A percentile compares a stretch with the other conserved stretches of the same genome.
Evolutionary conservation across 73 alveolate genomes (phyloP).

Genomic region (Paraurostyla sp.): DNA sequence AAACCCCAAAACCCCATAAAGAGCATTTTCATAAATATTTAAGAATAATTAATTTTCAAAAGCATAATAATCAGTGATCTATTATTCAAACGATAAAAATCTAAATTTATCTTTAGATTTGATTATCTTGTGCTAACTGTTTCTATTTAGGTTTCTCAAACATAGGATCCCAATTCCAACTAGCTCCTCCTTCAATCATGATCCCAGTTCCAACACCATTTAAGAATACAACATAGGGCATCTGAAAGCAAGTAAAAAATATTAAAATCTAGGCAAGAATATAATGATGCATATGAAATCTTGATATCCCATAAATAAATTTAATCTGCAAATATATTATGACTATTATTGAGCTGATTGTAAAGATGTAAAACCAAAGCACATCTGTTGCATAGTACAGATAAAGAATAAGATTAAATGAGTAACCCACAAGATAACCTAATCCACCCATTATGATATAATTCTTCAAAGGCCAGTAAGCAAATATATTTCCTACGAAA

Average conservation of each 20-base stretch:
- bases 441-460: neutral
- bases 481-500: neutral
- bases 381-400: neutral
- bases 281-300: constrained; percentile 20
- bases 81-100: no score
- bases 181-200: constrained; percentile 13
- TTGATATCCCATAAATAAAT: neutral
- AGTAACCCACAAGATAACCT: neutral
- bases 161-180: constrained; percentile 11
- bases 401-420: neutral
- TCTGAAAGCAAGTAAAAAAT: neutral
- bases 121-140: no score
- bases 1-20: no score
- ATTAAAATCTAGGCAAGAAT: neutral
- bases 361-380: neutral
- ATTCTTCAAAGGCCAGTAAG: neutral
- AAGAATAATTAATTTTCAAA: no score
- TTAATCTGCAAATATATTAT: neutral
- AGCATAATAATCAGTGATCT: no score
- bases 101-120: no score
- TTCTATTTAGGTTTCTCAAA: no score
- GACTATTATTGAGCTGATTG: neutral
- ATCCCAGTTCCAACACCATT: constrained; percentile 23
- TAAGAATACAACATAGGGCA: neutral
- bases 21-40: no score